A percentile compares a stretch with the other conserved stretches of the same genome.
Evolutionary conservation across 2,329 filamentous ascomycete genomes (phyloP).

Genomic region (Ceratocystis diversiconidia): DNA sequence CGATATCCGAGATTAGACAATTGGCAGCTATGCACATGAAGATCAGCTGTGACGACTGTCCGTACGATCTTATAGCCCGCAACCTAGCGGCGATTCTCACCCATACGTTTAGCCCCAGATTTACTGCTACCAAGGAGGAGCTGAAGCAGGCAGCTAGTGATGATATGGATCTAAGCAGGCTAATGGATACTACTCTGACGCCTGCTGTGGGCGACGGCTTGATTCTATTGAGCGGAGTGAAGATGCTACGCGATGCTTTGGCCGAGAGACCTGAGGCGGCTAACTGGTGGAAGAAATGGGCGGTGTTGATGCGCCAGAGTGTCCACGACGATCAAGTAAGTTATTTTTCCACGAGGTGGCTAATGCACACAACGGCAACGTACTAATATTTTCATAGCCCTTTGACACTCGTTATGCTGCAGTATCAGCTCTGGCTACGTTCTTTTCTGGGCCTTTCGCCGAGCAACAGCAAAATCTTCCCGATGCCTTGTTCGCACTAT

Average conservation of each 20-base stretch:
- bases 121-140: conserved; percentile 3
- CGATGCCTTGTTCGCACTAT: conserved; percentile 49
- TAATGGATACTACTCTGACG: conserved; percentile 13
- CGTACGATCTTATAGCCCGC: conserved; percentile 11
- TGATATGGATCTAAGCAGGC: conserved; percentile 1
- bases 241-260: conserved; percentile 15
- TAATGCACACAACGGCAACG: neutral
- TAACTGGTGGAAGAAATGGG: conserved; percentile 30
- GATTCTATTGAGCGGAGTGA: conserved; percentile 15
- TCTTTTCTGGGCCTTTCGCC: conserved; percentile 26
- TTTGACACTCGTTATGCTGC: conserved; percentile 53
- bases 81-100: conserved; percentile 16
- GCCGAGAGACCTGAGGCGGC: neutral
- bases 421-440: conserved; percentile 38
- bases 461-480: conserved; percentile 29
- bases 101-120: conserved; percentile 14
- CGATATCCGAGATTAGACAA: conserved; percentile 6
- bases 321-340: conserved; percentile 36
- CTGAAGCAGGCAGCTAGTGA: conserved; percentile 5
- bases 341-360: neutral
- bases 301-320: conserved; percentile 35
- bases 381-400: conserved; percentile 29
- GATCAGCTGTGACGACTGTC: conserved; percentile 9
- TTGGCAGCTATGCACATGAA: conserved; percentile 10
- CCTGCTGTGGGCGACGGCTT: conserved; percentile 12